Conservation (phyloP, 441 rosid species). For the Euphorbia celastroides region DNA sequence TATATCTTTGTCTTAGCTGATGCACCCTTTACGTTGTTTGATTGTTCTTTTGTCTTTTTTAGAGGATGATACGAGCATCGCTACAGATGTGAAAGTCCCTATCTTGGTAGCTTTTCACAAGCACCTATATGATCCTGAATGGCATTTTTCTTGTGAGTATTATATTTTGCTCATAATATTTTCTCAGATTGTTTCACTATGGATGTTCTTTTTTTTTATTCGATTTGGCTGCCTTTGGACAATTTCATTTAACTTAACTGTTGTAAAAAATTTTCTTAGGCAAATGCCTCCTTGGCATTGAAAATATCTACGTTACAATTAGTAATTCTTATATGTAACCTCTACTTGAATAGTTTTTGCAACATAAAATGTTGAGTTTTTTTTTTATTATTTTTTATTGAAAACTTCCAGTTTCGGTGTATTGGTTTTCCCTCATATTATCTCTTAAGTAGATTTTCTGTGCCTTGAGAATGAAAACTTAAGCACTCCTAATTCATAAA, state of each 20-base stretch:
- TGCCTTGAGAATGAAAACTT: neutral
- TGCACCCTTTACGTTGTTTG: constrained; percentile 6
- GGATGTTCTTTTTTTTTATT: constrained; percentile 2
- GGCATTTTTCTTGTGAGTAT: constrained; percentile 90
- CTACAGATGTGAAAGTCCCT: constrained; percentile 81
- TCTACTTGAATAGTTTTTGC: neutral
- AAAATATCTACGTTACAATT: neutral
- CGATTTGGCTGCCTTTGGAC: neutral
- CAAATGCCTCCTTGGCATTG: neutral
- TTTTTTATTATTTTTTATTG: too few relatives aligned
- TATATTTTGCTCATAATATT: constrained; percentile 13
- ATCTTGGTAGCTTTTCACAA: constrained; percentile 67
- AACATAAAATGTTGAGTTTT: neutral
- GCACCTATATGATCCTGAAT: constrained; percentile 66
- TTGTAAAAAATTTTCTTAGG: neutral
- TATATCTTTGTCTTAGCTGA: constrained; percentile 3
- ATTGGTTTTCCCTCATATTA: too few relatives aligned
- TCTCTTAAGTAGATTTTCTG: neutral
- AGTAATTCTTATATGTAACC: neutral
- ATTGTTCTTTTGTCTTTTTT: constrained; percentile 11
- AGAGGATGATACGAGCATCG: constrained; percentile 98
- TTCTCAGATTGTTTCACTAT: neutral
- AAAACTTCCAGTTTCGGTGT: too few relatives aligned
- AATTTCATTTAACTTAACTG: neutral
- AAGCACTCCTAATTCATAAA: neutral